Evolutionary conservation across 2,329 filamentous ascomycete species (phyloP).

Genomic region (Mycogone perniciosa): DNA sequence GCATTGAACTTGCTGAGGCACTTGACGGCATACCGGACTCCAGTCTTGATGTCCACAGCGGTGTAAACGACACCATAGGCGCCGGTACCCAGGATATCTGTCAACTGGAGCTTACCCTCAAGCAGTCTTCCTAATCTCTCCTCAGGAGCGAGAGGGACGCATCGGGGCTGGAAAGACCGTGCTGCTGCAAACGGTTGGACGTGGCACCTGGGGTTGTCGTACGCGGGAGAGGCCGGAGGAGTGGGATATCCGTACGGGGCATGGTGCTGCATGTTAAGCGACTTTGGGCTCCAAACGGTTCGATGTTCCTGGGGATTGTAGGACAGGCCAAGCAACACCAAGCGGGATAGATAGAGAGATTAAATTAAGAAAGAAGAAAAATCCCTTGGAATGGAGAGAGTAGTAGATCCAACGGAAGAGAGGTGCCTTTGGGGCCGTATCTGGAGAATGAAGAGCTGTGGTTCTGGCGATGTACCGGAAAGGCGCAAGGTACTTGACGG

Average conservation of each 20-base stretch:
- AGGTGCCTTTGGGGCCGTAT: not conserved
- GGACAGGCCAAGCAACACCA: slow-evolving; percentile 5
- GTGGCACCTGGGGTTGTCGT: slow-evolving; percentile 43
- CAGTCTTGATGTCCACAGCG: slow-evolving; percentile 75
- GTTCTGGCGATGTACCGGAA: slow-evolving; percentile 5
- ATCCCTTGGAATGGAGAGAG: not conserved
- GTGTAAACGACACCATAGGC: slow-evolving; percentile 96
- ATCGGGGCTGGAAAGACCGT: slow-evolving; percentile 39
- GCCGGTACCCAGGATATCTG: slow-evolving; percentile 80
- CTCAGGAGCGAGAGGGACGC: slow-evolving; percentile 62
- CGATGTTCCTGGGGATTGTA: slow-evolving; percentile 2
- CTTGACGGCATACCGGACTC: slow-evolving; percentile 88
- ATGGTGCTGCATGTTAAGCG: slow-evolving; percentile 53
- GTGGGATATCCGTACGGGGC: slow-evolving; percentile 51
- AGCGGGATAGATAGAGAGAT: not conserved
- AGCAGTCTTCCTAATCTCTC: slow-evolving; percentile 80
- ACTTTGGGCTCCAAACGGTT: slow-evolving; percentile 9
- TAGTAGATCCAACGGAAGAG: too few relatives aligned
- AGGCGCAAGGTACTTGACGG: slow-evolving; percentile 30
- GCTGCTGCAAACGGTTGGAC: slow-evolving; percentile 30
- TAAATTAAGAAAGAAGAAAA: slow-evolving; percentile 1
- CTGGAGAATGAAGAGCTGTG: slow-evolving; percentile 5
- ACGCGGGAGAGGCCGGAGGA: slow-evolving; percentile 50
- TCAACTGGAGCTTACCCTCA: slow-evolving; percentile 76
- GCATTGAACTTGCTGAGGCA: slow-evolving; percentile 85